Conservation (phyloP, 306 rosid species). For the Malus asiatica region DNA sequence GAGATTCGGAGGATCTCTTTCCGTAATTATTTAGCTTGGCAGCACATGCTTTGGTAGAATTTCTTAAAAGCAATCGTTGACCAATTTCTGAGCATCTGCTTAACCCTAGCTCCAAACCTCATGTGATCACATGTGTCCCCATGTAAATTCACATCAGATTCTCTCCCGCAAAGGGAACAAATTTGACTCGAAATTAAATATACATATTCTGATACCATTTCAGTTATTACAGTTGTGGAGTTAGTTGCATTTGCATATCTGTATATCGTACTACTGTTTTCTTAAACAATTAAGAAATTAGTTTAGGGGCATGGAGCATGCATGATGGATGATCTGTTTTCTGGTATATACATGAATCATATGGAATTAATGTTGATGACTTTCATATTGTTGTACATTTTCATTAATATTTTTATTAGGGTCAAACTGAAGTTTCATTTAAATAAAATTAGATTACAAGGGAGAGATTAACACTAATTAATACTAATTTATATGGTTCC, state of each 20-base stretch:
- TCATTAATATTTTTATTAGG: neutral
- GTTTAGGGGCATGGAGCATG: neutral
- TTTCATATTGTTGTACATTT: neutral
- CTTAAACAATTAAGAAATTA: neutral
- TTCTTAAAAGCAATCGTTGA: conserved; percentile 29
- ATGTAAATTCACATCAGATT: conserved; percentile 46
- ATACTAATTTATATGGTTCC: no score
- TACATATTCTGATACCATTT: conserved; percentile 24
- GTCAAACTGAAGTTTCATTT: neutral
- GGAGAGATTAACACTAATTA: neutral
- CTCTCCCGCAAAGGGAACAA: conserved; percentile 24
- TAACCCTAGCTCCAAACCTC: conserved; percentile 13
- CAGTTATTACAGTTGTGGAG: conserved; percentile 76
- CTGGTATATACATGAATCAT: conserved; percentile 6
- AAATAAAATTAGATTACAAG: neutral
- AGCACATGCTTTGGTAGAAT: conserved; percentile 37
- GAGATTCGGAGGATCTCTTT: no score
- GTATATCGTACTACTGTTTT: neutral
- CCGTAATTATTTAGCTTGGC: conserved; percentile 5
- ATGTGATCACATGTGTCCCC: conserved; percentile 75
- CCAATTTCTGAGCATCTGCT: conserved; percentile 11
- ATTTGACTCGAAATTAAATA: conserved; percentile 28
- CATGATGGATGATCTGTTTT: neutral
- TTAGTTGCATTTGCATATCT: conserved; percentile 36
- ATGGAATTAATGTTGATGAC: neutral